Evolutionary conservation across 208 protist species (phyloP), one percentile per base, ranked within the genome.

Genomic region (Acanthamoeba sp.): DNA sequence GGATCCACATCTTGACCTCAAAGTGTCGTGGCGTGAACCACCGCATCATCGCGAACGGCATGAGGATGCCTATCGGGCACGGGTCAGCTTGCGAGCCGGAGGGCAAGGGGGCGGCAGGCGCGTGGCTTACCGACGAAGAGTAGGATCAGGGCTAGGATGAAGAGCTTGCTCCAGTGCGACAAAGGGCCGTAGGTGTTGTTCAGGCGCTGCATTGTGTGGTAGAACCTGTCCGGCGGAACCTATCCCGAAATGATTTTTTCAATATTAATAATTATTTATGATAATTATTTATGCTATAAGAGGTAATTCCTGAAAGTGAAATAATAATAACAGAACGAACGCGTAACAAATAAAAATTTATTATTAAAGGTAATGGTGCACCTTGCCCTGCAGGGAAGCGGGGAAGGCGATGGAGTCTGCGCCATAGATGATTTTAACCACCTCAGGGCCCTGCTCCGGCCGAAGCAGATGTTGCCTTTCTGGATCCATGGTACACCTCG

Each of bases 1-100:
- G 71, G 22, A 80, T 45, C 71, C 71, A 80, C 71, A 80, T n/a
- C 71, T 80, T 80, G 36, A 80, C 36, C 71, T 38, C 36, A 48
- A 80, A 80, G 71, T 80, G 71, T 38, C 71, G 71, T 24, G 71
- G 71, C 71, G 71, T 80, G 38, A 80, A 80, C 71, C 71, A 80
- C 38, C 71, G 71, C 32, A 80, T 22, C 71, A 80, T 80, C 14
- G 71, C 71, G 38, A 80, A 80, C 36, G 71, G 71, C 71, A 80
- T 80, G 36, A 80, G 27, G 2, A 38, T 12, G 18, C 71, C 71
- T 80, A 9, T 27, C 4, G 0, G 52, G 18, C 0, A 20, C 14
- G 4, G 52, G 52, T 27, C 14, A 12, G 52, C 14, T 24, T 27
- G 12, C 16, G 52, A 0, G 20, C n/a, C n/a, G n/a, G n/a, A n/a